phyloP scores from a whole-genome alignment of 176 grass and related monocot species.

The Tillandsia leiboldiana region DNA sequence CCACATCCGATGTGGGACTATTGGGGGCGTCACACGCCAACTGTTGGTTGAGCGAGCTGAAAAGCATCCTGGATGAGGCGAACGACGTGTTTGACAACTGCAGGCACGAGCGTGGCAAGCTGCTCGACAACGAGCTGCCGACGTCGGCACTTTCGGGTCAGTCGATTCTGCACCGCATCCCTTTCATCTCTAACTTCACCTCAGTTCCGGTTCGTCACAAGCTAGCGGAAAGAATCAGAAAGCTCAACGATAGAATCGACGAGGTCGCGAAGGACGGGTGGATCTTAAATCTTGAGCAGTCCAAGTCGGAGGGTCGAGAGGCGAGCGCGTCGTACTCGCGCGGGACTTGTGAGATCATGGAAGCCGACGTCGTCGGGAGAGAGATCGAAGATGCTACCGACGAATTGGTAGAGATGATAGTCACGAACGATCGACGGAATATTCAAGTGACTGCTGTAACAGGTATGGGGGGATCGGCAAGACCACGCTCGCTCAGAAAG shows the following conservation, averaged over 20 bases:
- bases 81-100: conserved; percentile 6
- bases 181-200: too few species aligned
- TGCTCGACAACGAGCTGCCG: background rate
- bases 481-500: conserved; percentile 35
- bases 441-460: conserved; percentile 4
- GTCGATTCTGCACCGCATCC: too few species aligned
- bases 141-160: too few species aligned
- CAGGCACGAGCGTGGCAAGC: background rate
- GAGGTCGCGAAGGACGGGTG: background rate
- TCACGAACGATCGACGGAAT: conserved; percentile 5
- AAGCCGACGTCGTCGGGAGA: conserved; percentile 28
- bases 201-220: background rate
- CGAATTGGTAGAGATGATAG: conserved; percentile 2
- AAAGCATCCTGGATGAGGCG: background rate
- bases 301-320: too few species aligned
- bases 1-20: too few species aligned
- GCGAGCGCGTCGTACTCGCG: background rate
- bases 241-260: background rate
- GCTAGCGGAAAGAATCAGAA: background rate
- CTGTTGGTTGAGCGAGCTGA: background rate
- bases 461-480: conserved; percentile 28
- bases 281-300: too few species aligned
- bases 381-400: background rate
- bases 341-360: conserved; percentile 6
- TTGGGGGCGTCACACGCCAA: too few species aligned